Base-by-base conservation (phyloP, 1,284 basidiomycete genomes). In the Phenoliferia sp. region DNA sequence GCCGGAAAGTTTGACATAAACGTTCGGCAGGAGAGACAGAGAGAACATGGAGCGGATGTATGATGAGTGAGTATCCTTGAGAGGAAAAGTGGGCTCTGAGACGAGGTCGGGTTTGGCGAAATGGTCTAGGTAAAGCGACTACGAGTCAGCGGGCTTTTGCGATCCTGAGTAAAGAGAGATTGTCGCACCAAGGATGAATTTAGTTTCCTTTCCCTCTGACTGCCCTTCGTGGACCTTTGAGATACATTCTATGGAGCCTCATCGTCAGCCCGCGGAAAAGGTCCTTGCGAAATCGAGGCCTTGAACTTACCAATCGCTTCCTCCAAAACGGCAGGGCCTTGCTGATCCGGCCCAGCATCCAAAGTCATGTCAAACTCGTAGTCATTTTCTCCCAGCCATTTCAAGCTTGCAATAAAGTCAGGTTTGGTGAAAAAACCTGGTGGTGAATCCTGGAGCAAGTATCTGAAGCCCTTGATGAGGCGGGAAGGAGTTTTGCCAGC, bases 311-410 rank as follows among this genome's bases (percentile, higher is more conserved):
- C 66, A 19, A 66, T 35, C 1, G 68, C 70, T 29, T 72, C 70
- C 16, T 72, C 68, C n/a, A 72, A 58, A 1, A 72, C 60, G 28
- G 50, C 54, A 17, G 56, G 59, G 0, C 63, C 52, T 3, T 62
- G 66, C 31, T 63, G 39, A 17, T 64, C 31, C 19, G 65, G 64
- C n/a, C 59, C 57, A 3, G 61, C 56, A 22, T 73, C 71, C n/a
- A 73, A 48, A 22, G 71, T 73, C 59, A 71, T 26, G 50, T 71
- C 71, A 29, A 73, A 73, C 26, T 65, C 67, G 33, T 65, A 60
- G 3, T 67, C 65, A 1, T 55, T 32, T 57, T 58, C 26, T 7
- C 71, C 71, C 32, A 71, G 60, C 39, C 55, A 64, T 17, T 60
- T 61, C 19, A 73, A 55, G 6, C 69, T 67, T 10, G 61, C 64